A percentile compares a stretch with the other conserved stretches of the same genome.
Conservation (phyloP, 306 rosid genomes). For the Pueraria montana region DNA sequence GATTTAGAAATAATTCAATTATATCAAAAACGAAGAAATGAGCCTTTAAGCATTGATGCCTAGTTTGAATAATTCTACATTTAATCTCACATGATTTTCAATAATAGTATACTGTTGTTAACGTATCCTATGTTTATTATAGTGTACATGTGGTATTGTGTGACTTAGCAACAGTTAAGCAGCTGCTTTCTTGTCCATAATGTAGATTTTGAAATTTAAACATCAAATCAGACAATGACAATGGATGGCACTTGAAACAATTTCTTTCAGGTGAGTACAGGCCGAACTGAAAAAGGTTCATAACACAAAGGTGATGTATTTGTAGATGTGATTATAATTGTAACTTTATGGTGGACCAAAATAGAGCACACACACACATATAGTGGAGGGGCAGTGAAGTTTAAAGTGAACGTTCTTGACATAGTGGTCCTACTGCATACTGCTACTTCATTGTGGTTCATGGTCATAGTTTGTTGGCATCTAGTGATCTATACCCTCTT, state of each 20-base stretch:
- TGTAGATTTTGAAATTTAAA: slow-evolving; percentile 39
- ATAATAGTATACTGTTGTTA: background rate
- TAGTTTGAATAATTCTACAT: background rate
- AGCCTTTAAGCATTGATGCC: slow-evolving; percentile 14
- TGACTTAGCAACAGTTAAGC: slow-evolving; percentile 3
- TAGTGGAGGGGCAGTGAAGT: slow-evolving; percentile 37
- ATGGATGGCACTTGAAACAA: slow-evolving; percentile 11
- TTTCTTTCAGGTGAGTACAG: slow-evolving; percentile 33
- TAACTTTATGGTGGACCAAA: slow-evolving; percentile 63
- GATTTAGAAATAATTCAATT: slow-evolving; percentile 10
- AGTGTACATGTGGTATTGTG: background rate
- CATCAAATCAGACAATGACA: slow-evolving; percentile 29
- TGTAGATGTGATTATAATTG: slow-evolving; percentile 41
- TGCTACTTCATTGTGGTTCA: slow-evolving; percentile 23
- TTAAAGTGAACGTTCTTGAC: slow-evolving; percentile 50
- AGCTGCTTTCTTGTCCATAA: slow-evolving; percentile 16
- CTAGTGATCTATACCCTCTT: slow-evolving; percentile 15
- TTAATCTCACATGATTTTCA: background rate
- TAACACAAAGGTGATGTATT: slow-evolving; percentile 8
- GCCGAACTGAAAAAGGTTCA: slow-evolving; percentile 12
- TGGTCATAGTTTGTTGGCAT: slow-evolving; percentile 46
- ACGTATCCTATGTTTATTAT: background rate
- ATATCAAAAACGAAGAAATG: background rate
- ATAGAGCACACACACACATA: slow-evolving; percentile 4
- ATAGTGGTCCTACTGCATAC: slow-evolving; percentile 58